Conservation (phyloP, 164 flowering plant genomes). For the Vitis cinerea region DNA sequence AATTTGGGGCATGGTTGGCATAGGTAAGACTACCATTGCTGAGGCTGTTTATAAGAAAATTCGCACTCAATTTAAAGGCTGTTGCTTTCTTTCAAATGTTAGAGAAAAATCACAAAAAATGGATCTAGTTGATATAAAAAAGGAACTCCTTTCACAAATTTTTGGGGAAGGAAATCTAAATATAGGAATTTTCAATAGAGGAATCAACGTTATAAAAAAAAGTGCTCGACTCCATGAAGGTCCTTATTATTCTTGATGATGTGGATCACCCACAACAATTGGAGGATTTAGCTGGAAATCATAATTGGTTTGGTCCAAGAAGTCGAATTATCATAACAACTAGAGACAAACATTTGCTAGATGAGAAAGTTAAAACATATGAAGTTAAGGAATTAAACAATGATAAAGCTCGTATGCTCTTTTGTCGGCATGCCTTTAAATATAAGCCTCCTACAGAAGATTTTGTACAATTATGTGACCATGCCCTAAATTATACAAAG, state of each 20-base stretch:
- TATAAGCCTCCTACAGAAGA: background rate
- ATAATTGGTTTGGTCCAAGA: background rate
- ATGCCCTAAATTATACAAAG: background rate
- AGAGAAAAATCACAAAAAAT: background rate
- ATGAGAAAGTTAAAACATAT: background rate
- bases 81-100: background rate
- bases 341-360: background rate
- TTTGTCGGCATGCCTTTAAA: background rate
- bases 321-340: conserved; percentile 3
- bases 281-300: background rate
- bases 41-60: background rate
- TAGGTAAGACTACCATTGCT: conserved; percentile 2
- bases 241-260: conserved; percentile 16
- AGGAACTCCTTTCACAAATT: conserved; percentile 4
- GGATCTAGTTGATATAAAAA: background rate
- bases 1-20: background rate
- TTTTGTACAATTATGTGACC: background rate
- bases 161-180: background rate
- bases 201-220: conserved; percentile 1
- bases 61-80: background rate
- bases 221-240: background rate
- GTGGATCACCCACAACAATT: conserved; percentile 4
- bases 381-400: background rate
- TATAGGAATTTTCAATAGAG: background rate
- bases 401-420: background rate